Evolutionary conservation across 2,329 filamentous ascomycete genomes (phyloP).

Genomic region (Xylaria hypoxylon): DNA sequence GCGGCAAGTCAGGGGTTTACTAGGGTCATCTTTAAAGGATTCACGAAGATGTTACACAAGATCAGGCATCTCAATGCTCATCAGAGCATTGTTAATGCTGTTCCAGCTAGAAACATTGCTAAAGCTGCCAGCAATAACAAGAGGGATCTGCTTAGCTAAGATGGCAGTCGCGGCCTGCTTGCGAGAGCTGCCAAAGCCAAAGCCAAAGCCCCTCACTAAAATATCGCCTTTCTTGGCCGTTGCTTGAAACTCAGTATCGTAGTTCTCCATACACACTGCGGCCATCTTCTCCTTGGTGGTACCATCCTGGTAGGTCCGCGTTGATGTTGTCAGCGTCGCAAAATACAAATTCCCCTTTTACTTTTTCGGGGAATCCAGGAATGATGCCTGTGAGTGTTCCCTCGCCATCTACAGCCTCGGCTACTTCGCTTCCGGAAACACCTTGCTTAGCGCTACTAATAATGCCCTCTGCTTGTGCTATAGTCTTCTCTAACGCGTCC

Average conservation of each 20-base stretch:
- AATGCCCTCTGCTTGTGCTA: no score
- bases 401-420: no score
- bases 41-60: conserved; percentile 74
- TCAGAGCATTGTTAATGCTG: conserved; percentile 82
- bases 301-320: conserved; percentile 93
- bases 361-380: conserved; percentile 85
- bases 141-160: conserved; percentile 80
- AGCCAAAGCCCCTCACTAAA: conserved; percentile 8
- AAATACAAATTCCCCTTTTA: conserved; percentile 80
- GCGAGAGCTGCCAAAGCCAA: conserved; percentile 62
- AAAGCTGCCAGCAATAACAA: conserved; percentile 85
- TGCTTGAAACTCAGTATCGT: conserved; percentile 66
- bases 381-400: conserved; percentile 72
- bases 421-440: no score
- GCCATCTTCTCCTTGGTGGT: conserved; percentile 84
- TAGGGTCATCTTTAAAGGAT: conserved; percentile 53
- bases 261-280: conserved; percentile 92
- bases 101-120: conserved; percentile 86
- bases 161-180: conserved; percentile 93
- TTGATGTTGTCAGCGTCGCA: conserved; percentile 79
- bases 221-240: conserved; percentile 11
- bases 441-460: no score
- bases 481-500: no score
- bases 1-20: not conserved
- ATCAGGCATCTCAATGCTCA: conserved; percentile 76